phyloP scores from a whole-genome alignment of 2,329 filamentous ascomycete species.

The Coniochaeta sp. region DNA sequence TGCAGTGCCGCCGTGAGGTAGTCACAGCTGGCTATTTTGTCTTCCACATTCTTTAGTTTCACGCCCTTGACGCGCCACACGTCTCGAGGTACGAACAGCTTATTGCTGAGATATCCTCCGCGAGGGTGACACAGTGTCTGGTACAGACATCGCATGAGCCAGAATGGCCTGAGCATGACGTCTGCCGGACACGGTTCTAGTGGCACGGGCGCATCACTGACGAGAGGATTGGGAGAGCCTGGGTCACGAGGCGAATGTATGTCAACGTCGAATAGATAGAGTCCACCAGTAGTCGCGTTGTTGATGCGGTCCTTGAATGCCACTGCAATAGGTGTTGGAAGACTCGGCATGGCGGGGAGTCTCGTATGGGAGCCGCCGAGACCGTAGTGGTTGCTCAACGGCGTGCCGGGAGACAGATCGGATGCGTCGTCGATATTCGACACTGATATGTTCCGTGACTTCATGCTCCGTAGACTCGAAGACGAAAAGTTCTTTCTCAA shows the following conservation, averaged over 20 bases:
- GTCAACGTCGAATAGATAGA: conserved; percentile 77
- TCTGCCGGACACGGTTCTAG: conserved; percentile 90
- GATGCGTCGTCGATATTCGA: conserved; percentile 53
- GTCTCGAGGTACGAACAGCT: conserved; percentile 85
- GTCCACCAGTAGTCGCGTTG: conserved; percentile 55
- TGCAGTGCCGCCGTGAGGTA: conserved; percentile 80
- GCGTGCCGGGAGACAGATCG: conserved; percentile 66
- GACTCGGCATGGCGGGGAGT: conserved; percentile 48
- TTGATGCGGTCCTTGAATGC: conserved; percentile 52
- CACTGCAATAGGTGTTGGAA: conserved; percentile 61
- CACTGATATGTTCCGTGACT: conserved; percentile 65
- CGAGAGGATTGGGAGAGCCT: conserved; percentile 57
- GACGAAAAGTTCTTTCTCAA: conserved; percentile 64
- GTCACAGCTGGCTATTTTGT: conserved; percentile 90
- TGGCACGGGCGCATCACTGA: conserved; percentile 60
- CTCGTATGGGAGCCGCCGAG: conserved; percentile 28
- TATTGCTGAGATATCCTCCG: conserved; percentile 85
- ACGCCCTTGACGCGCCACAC: conserved; percentile 92
- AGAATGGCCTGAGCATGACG: conserved; percentile 86
- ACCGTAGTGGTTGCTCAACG: conserved; percentile 60
- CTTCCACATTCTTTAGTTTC: conserved; percentile 84
- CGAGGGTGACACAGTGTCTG: conserved; percentile 87
- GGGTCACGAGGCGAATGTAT: conserved; percentile 62
- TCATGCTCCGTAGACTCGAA: conserved; percentile 63
- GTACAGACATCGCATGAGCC: conserved; percentile 92